These are phyloP conservation scores for Xylaria sp. DNA, from an alignment of 2,329 filamentous ascomycete genomes.

Conservation along the genomic window DNA sequence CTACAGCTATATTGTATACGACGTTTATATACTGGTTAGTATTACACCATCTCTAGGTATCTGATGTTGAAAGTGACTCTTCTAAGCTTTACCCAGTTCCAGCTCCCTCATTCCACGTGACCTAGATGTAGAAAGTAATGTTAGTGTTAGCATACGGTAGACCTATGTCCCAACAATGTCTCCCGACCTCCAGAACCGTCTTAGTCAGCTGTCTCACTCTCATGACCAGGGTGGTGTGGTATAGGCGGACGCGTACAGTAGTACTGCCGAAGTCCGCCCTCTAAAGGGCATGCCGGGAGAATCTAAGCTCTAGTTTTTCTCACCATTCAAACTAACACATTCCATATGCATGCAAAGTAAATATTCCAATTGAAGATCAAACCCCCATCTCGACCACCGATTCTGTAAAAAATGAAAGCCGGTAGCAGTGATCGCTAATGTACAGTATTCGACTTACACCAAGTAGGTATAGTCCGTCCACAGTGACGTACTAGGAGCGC, in stretches of 20 bases:
- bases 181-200: background rate
- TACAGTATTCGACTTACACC: conserved; percentile 11
- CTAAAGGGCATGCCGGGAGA: conserved; percentile 30
- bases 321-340: background rate
- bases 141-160: background rate
- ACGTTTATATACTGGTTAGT: background rate
- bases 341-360: conserved; percentile 1
- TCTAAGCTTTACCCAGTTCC: conserved; percentile 1
- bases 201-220: conserved; percentile 32
- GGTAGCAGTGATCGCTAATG: background rate
- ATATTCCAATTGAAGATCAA: conserved; percentile 20
- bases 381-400: conserved; percentile 1
- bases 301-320: background rate
- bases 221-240: conserved; percentile 23
- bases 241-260: background rate
- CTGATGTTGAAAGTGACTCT: background rate
- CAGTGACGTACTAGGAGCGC: conserved; percentile 12
- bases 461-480: conserved; percentile 22
- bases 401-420: conserved; percentile 7
- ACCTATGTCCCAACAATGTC: conserved; percentile 11
- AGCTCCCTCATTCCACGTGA: conserved; percentile 1
- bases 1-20: no score
- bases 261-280: conserved; percentile 22
- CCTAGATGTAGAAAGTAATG: conserved; percentile 7
- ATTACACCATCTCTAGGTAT: no score